Evolutionary conservation across 2,329 filamentous ascomycete genomes (phyloP).

Genomic region (Sporothrix dimorphospora): DNA sequence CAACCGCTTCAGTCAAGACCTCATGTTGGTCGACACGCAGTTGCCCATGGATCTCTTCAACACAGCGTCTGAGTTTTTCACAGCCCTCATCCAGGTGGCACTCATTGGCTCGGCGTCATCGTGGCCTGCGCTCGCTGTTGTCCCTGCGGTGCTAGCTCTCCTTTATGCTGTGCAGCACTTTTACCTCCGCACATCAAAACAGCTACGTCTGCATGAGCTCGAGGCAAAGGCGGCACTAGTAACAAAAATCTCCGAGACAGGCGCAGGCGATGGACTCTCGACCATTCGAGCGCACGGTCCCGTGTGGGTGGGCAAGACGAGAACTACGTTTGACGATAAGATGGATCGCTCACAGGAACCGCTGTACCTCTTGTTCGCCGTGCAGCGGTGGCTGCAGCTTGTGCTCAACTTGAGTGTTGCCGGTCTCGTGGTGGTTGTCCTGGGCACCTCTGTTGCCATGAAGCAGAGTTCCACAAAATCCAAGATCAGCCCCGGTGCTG

Average conservation of each 20-base stretch:
- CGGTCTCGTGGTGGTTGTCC: constrained; percentile 8
- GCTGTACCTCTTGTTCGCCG: constrained; percentile 5
- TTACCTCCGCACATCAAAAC: constrained; percentile 15
- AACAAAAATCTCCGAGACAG: constrained; percentile 6
- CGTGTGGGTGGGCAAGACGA: constrained; percentile 8
- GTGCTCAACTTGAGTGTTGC: constrained; percentile 17
- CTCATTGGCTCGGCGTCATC: constrained; percentile 12
- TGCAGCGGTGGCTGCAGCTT: constrained; percentile 11
- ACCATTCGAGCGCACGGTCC: constrained; percentile 14
- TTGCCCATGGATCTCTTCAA: constrained; percentile 24
- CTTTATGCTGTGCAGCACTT: constrained; percentile 13
- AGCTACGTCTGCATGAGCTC: constrained; percentile 10
- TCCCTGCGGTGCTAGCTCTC: not conserved
- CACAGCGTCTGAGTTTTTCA: constrained; percentile 20
- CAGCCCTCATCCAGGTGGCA: not conserved
- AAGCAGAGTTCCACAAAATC: not conserved
- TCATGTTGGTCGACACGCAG: constrained; percentile 24
- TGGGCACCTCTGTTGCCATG: not conserved
- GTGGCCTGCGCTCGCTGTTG: constrained; percentile 9
- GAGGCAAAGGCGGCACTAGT: constrained; percentile 5
- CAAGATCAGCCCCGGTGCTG: constrained; percentile 16
- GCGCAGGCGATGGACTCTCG: not conserved
- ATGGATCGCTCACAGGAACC: constrained; percentile 13
- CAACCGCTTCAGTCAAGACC: constrained; percentile 26
- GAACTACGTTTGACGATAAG: not conserved